Base-by-base conservation (phyloP, 768 basidiomycete species). In the Russula foetens region DNA sequence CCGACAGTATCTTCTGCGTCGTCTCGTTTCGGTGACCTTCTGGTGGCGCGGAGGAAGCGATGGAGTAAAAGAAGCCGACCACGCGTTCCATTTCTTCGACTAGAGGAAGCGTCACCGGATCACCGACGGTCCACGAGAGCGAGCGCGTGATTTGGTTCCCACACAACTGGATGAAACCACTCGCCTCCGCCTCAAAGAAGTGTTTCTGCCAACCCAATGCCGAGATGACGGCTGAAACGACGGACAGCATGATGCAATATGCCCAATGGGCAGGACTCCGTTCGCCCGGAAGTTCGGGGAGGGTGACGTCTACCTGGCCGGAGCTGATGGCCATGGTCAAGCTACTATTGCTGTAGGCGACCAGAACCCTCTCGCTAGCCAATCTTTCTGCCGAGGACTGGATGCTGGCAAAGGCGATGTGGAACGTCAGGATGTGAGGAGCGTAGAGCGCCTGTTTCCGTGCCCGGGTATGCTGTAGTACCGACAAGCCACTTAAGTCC, bases 31-130 rank as follows among this genome's bases (percentile, higher is more conserved):
- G 63, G 66, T 76, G 79, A 19, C 76, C 71, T 21, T 77, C 69
- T 28, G 75, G 68, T 47, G 82, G 77, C 41, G 77, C 75, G 60
- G 79, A 84, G 61, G 77, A 76, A 2, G 90, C 84, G 45, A 94
- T 79, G 11, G 88, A 81, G 62, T 84, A 81, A 74, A 94, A 95
- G 24, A 97, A 68, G 41, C 84, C 84, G 51, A 88, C 82, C 3
- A 86, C 82, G 50, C 87, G 85, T 67, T 92, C 87, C 63, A 94
- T 79, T 71, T 97, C 95, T 70, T 92, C 88, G 24, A 97, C 71
- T 2, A 85, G 75, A 0, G 91, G 82, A 0, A 88, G 71, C 0
- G 88, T 86, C n/a, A 97, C 80, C 0, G 89, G 69, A 47, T 90
- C 85, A 17, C 84, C 85, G 44, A 89, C 83, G 7, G 85, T 88